Conservation (phyloP, 768 basidiomycete genomes). For the Boletus rufocinnamomeus region DNA sequence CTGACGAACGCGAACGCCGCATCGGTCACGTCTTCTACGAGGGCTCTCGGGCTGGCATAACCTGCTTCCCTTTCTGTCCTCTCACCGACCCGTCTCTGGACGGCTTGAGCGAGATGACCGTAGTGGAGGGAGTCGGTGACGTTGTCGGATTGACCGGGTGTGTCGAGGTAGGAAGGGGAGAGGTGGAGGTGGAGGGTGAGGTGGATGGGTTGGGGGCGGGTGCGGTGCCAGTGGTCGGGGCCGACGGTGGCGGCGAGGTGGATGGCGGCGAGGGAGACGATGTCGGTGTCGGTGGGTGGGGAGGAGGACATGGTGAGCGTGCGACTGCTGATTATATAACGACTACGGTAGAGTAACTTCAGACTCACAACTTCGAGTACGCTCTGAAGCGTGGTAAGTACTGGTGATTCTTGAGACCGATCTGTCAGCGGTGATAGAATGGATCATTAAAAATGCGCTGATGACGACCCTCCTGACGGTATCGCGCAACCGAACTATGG, state of each 20-base stretch:
- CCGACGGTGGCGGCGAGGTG: conserved; percentile 46
- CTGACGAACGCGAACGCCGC: conserved; percentile 43
- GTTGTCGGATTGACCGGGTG: conserved; percentile 50
- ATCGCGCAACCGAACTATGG: too few relatives aligned
- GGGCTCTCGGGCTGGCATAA: conserved; percentile 34
- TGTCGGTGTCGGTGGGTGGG: conserved; percentile 37
- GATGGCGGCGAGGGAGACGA: conserved; percentile 48
- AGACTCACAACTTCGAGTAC: too few relatives aligned
- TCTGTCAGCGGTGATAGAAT: too few relatives aligned
- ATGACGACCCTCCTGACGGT: too few relatives aligned
- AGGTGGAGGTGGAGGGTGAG: too few relatives aligned
- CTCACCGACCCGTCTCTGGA: conserved; percentile 34
- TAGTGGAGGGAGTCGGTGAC: conserved; percentile 65
- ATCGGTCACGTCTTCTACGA: conserved; percentile 40
- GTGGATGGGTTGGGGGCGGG: conserved; percentile 51
- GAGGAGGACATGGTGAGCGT: background rate
- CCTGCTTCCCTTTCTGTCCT: conserved; percentile 11
- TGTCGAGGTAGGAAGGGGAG: conserved; percentile 43
- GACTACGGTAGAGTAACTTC: background rate
- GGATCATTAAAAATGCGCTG: too few relatives aligned
- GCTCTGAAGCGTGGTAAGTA: too few relatives aligned
- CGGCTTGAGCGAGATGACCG: conserved; percentile 55
- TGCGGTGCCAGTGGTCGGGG: conserved; percentile 52
- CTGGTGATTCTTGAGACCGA: too few relatives aligned
- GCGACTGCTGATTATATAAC: background rate